Base-by-base conservation (phyloP, 371 early-diverging fungal genomes). In the Batrachochytrium dendrobatidis region DNA sequence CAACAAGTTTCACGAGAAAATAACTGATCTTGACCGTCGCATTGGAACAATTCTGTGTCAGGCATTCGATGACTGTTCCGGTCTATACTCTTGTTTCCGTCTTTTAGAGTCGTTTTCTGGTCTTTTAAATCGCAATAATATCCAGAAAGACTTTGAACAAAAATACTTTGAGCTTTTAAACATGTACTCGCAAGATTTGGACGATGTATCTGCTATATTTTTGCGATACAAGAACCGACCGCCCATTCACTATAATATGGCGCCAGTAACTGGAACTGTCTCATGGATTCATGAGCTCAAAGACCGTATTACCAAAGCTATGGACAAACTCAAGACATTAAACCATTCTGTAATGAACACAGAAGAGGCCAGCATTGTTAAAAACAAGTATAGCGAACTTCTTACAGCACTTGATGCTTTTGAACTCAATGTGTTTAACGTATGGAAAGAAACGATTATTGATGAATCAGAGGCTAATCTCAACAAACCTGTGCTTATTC, bases 211-310 rank as follows among this genome's bases (percentile, higher is more conserved):
- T 28, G 53, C 32, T 20, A 75, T 81, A 15, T 80, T 82, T 49
- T 35, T 67, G 34, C 63, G 68, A 44, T 67, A 64, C 62, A 71
- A 71, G 60, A 73, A 68, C n/a, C 30, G 64, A 24, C 80, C 80
- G 12, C 80, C 81, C 12, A 81, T 82, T 44, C 83, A 82, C 62
- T 77, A 78, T 69, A 82, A 82, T 61, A 77, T 81, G 80, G 77
- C 83, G 2, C 83, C 83, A 0, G 72, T 81, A 10, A 81, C 83
- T 2, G 83, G 83, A 8, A 74, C 77, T 12, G 70, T 82, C 8
- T 69, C 72, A 7, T 82, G 83, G 83, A 58, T 68, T 20, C 71
- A 73, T 60, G 83, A 82, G 67, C 60, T 82, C 48, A 79, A 76
- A 58, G 79, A 81, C 43, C 56, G 83, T 5, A 75, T 82, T 33